phyloP scores from a whole-genome alignment of 768 basidiomycete species.

The Lyophyllum semitale region DNA sequence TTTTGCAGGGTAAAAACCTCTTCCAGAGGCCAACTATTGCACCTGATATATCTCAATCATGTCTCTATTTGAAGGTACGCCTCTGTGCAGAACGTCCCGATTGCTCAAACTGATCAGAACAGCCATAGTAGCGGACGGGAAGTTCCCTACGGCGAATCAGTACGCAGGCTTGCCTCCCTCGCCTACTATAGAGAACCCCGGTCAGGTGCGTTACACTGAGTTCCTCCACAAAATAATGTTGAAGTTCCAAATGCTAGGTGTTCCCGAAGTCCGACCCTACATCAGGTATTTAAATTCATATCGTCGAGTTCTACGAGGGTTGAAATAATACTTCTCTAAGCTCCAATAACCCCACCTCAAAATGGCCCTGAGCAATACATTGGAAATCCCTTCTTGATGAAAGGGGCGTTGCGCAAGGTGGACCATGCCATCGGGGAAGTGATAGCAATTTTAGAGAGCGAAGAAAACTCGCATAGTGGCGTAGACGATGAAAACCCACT shows the following conservation, averaged over 20 bases:
- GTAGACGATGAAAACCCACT: constrained; percentile 34
- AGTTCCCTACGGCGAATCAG: constrained; percentile 38
- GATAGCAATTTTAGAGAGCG: constrained; percentile 44
- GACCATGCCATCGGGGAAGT: constrained; percentile 44
- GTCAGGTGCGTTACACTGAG: constrained; percentile 29
- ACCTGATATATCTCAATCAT: constrained; percentile 7
- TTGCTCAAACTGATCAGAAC: background rate
- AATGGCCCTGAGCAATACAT: constrained; percentile 29
- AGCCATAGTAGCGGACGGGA: constrained; percentile 35
- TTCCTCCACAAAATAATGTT: background rate
- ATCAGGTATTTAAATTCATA: constrained; percentile 26
- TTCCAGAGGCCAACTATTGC: background rate
- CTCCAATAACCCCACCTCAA: constrained; percentile 22
- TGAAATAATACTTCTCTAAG: constrained; percentile 7
- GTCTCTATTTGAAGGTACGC: constrained; percentile 30
- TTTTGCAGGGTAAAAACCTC: no score
- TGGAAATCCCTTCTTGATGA: constrained; percentile 51
- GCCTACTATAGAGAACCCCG: constrained; percentile 48
- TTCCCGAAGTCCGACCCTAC: constrained; percentile 47
- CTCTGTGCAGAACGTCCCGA: background rate
- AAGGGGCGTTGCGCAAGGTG: constrained; percentile 42
- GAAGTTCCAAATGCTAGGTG: constrained; percentile 31
- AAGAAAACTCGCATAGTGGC: constrained; percentile 37
- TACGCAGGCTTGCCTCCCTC: constrained; percentile 40
- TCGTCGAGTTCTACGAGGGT: background rate